Conservation (phyloP, 768 basidiomycete genomes). For the Leucosporidium creatinivorum region DNA sequence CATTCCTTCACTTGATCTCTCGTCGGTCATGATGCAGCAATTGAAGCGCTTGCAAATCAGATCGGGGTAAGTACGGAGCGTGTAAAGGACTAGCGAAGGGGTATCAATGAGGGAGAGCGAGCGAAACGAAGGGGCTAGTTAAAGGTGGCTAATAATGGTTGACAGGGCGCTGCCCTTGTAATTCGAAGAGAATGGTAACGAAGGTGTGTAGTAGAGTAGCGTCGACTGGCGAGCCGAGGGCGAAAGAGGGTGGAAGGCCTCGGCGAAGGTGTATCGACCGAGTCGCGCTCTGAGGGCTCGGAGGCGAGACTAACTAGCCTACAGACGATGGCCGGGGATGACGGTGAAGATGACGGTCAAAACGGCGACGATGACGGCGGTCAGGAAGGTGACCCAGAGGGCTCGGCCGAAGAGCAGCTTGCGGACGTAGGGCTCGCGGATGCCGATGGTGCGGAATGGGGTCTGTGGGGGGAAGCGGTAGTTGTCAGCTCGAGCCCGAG, state of each 20-base stretch:
- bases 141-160: not conserved
- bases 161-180: not conserved
- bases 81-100: too few relatives aligned
- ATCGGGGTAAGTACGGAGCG: too few relatives aligned
- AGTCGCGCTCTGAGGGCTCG: not conserved
- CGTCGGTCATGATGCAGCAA: too few relatives aligned
- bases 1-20: too few relatives aligned
- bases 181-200: not conserved
- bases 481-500: too few relatives aligned
- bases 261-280: not conserved
- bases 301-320: conserved; percentile 41
- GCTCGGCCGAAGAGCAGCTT: conserved; percentile 83
- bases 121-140: too few relatives aligned
- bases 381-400: conserved; percentile 62
- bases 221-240: not conserved
- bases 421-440: conserved; percentile 88
- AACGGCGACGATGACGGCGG: conserved; percentile 62
- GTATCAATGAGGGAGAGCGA: too few relatives aligned
- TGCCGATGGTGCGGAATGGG: conserved; percentile 84
- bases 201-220: not conserved
- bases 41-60: too few relatives aligned
- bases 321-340: conserved; percentile 82
- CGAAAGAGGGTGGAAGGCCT: not conserved
- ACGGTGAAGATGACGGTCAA: conserved; percentile 91
- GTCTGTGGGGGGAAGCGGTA: conserved; percentile 48